Percentiles rank a stretch among this genome's conserved stretches.
Conservation (phyloP, 2,329 filamentous ascomycete genomes). For the Grosmannia serpens region DNA sequence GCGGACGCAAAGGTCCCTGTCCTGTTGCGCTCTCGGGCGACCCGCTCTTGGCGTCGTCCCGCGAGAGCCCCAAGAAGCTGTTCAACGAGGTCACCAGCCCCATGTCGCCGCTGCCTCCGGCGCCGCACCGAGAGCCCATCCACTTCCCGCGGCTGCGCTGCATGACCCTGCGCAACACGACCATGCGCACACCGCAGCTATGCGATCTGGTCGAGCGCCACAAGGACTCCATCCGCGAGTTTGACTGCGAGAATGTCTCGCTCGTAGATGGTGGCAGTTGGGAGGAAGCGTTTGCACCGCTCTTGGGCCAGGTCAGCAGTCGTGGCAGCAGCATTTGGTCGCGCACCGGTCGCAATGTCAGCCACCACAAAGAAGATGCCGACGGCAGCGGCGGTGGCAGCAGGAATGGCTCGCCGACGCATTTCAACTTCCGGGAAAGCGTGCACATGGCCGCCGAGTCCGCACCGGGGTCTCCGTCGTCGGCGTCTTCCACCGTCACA, state of each 20-base stretch:
- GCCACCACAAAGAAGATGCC: background rate
- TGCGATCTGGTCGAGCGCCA: slow-evolving; percentile 57
- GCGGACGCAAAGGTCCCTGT: slow-evolving; percentile 50
- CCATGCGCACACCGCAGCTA: slow-evolving; percentile 61
- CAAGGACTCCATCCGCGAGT: slow-evolving; percentile 57
- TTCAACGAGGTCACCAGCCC: slow-evolving; percentile 54
- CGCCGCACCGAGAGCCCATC: slow-evolving; percentile 40
- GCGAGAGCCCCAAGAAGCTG: slow-evolving; percentile 42
- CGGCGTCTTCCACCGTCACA: background rate
- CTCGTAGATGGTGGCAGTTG: slow-evolving; percentile 59
- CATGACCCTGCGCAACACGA: slow-evolving; percentile 61
- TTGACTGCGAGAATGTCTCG: slow-evolving; percentile 67
- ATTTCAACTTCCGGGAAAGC: slow-evolving; percentile 10
- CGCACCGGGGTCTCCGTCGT: slow-evolving; percentile 6
- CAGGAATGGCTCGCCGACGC: slow-evolving; percentile 13
- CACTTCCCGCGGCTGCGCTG: slow-evolving; percentile 56
- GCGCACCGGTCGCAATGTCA: slow-evolving; percentile 18
- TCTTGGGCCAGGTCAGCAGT: slow-evolving; percentile 39
- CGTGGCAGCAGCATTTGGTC: slow-evolving; percentile 30
- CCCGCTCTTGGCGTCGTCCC: slow-evolving; percentile 51
- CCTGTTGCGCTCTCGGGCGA: slow-evolving; percentile 61
- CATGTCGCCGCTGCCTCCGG: slow-evolving; percentile 49
- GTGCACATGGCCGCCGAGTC: slow-evolving; percentile 12
- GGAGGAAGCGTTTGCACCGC: slow-evolving; percentile 70
- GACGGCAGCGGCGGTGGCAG: slow-evolving; percentile 22